phyloP scores from a whole-genome alignment of 2,329 filamentous ascomycete genomes.

The Pseudogymnoascus sp. region DNA sequence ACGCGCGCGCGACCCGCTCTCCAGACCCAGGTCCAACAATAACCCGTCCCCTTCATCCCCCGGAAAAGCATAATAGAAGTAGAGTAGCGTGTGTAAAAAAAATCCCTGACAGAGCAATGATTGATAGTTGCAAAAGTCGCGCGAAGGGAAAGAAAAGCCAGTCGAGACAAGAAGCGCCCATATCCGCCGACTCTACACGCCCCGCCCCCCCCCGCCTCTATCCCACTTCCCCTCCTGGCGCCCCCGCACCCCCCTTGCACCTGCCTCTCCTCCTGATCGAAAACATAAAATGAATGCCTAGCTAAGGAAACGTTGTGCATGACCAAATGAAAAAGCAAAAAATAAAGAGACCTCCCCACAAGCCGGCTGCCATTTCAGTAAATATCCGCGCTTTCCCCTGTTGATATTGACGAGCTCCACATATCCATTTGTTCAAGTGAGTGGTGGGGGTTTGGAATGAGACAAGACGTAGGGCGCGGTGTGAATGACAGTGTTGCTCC shows the following conservation, averaged over 20 bases:
- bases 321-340: slow-evolving; percentile 3
- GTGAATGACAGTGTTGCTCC: neutral
- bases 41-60: neutral
- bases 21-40: neutral
- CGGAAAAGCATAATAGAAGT: neutral
- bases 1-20: neutral
- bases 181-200: neutral
- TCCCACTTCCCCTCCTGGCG: neutral
- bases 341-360: neutral
- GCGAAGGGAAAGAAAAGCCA: neutral
- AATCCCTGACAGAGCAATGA: neutral
- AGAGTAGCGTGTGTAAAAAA: neutral
- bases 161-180: neutral
- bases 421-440: slow-evolving; percentile 1
- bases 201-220: neutral
- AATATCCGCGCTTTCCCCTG: neutral
- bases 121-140: neutral
- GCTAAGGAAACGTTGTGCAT: neutral
- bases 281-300: neutral
- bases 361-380: neutral
- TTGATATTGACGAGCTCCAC: neutral
- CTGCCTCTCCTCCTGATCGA: neutral
- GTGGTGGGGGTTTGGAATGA: neutral
- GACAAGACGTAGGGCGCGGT: neutral
- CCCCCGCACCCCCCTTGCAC: neutral